Base-by-base conservation (phyloP, 495 filamentous ascomycete genomes). In the Chlorociboria aeruginascens region DNA sequence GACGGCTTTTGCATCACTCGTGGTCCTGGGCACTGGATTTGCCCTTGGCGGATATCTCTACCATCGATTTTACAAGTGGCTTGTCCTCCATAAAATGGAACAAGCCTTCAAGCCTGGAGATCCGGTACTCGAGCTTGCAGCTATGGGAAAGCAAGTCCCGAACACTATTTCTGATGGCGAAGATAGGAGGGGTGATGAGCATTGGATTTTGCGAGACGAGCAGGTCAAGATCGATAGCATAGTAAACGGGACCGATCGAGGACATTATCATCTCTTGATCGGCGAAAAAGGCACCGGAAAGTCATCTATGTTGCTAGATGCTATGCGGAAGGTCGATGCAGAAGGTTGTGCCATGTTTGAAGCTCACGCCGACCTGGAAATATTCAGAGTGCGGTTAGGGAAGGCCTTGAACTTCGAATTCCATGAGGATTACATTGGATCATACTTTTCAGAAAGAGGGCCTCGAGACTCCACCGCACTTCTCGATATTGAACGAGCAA, bases 261-360 rank as follows among this genome's bases (percentile, higher is more conserved):
- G 92, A 8, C 87, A 89, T 56, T 98, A 98, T 59, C 86, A 89
- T 66, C 67, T 98, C 0, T 69, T 98, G n/a, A 80, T 97, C 42
- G 92, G 92, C 14, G 92, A 98, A 58, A 95, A 97, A 66, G 92
- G 92, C 12, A 93, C 87, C 1, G 92, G 92, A 2, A 98, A 98
- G 66, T 89, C 84, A 12, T 89, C 84, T 36, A 96, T 98, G 92
- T 66, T 98, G 8, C 72, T 98, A 33, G 83, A 94, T 55, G 87
- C 87, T 10, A 98, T 98, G 86, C 78, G 80, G 34, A 89, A 90
- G 63, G 78, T 89, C 36, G 75, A 89, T 50, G 92, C 90, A 10
- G 82, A 88, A 46, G 84, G 85, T 12, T 79, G 84, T 45, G 81
- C 87, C 47, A 90, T 97, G 84, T 84, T 96, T 58, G 92, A 98